These are phyloP conservation scores for Arachis stenosperma DNA, from an alignment of 306 rosid genomes.

Conservation along the genomic window DNA sequence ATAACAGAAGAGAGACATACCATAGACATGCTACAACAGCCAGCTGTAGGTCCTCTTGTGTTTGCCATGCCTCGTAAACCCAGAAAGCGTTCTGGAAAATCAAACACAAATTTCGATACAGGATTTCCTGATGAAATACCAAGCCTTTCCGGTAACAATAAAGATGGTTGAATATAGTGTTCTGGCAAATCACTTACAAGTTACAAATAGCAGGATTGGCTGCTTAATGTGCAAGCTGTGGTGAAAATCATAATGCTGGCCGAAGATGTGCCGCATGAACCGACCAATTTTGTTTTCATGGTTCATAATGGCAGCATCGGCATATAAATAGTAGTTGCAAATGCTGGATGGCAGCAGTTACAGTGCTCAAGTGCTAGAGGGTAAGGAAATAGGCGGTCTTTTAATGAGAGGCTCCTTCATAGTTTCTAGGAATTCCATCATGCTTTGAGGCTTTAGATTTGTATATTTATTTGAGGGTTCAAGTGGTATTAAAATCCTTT, in stretches of 20 bases:
- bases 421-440: slow-evolving; percentile 16
- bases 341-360: slow-evolving; percentile 29
- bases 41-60: slow-evolving; percentile 45
- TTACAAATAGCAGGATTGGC: slow-evolving; percentile 32
- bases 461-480: slow-evolving; percentile 28
- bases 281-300: slow-evolving; percentile 24
- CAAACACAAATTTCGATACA: slow-evolving; percentile 44
- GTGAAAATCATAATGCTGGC: slow-evolving; percentile 33
- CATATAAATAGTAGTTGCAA: slow-evolving; percentile 22
- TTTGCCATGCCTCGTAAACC: slow-evolving; percentile 46
- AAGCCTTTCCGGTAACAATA: slow-evolving; percentile 43
- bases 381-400: slow-evolving; percentile 21
- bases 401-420: slow-evolving; percentile 6
- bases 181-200: slow-evolving; percentile 41
- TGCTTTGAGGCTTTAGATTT: slow-evolving; percentile 22
- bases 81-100: slow-evolving; percentile 56
- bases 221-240: slow-evolving; percentile 46
- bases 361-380: slow-evolving; percentile 23
- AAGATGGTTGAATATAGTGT: slow-evolving; percentile 47
- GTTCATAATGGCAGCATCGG: slow-evolving; percentile 16
- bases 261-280: slow-evolving; percentile 36
- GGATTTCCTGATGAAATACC: slow-evolving; percentile 54
- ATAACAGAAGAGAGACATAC: slow-evolving; percentile 35
- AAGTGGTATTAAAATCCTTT: background rate
- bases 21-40: slow-evolving; percentile 49